Evolutionary conservation across 495 filamentous ascomycete species (phyloP), one percentile per base, ranked within the genome.

Genomic region (Podospora australis): DNA sequence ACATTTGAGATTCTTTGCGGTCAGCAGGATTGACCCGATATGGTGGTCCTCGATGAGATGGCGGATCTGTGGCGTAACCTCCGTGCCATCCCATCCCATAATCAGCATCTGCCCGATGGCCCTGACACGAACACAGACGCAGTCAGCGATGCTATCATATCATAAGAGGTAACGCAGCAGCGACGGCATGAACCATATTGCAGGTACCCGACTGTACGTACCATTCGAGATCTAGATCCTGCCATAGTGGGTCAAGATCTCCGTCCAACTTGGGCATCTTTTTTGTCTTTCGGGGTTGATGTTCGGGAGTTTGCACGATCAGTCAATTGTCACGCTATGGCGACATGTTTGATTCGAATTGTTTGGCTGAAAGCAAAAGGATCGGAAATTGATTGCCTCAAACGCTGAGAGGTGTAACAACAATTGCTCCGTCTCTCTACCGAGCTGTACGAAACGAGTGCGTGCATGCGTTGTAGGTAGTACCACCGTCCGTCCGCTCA

Each of bases 1-100:
- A 92, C 88, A 90, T 81, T 88, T 90, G 24, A 95, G 73, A 61
- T 95, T 95, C 69, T 95, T 95, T 34, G 89, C 87, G 10, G 87
- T 88, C 29, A 95, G 69, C 36, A 95, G 71, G 51, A 95, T 67
- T 26, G 77, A 77, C 40, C 78, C 89, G 9, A 95, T 60, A 56
- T 95, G 84, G 56, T 94, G 86, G 51, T 91, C 76, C 60, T 88
- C 81, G 56, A 95, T 94, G 51, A 95, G 78, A 29, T 79, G 79
- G 56, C 81, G 82, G 56, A 95, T 92, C 67, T 90, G 86, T 39
- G 84, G 83, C 21, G 84, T 92, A 48, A 94, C 83, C 56, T 86
- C 78, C 38, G 88, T 90, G 48, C 88, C 88, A 75, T 95, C 88
- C 72, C 90, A 95, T 63, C 88, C 89, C 87, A 94, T 91, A 77